Conservation (phyloP, 768 basidiomycete species). For the Butyriboletus loyo region DNA sequence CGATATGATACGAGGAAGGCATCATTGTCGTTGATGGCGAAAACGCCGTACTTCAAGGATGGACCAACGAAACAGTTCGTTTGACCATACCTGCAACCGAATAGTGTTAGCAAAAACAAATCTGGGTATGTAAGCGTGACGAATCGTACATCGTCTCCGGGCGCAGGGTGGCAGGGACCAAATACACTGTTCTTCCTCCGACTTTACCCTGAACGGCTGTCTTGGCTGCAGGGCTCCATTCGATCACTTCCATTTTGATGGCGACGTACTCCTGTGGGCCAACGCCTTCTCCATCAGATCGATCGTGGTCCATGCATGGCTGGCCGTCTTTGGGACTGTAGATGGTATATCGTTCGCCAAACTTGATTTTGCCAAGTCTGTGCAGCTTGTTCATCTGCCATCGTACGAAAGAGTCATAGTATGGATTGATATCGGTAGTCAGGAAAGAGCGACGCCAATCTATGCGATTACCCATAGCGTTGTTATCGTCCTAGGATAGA, state of each 20-base stretch:
- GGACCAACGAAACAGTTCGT: constrained; percentile 97
- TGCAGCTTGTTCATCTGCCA: constrained; percentile 98
- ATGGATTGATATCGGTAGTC: constrained; percentile 94
- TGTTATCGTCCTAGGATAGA: constrained; percentile 59
- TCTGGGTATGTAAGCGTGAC: neutral
- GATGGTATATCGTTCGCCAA: constrained; percentile 96
- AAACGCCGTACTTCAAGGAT: constrained; percentile 87
- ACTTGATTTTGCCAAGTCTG: constrained; percentile 89
- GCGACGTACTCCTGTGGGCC: constrained; percentile 95
- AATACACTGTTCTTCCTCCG: constrained; percentile 76
- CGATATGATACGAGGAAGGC: constrained; percentile 88
- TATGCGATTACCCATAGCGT: constrained; percentile 87
- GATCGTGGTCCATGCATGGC: constrained; percentile 99
- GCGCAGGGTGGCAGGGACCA: constrained; percentile 95
- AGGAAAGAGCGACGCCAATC: constrained; percentile 96
- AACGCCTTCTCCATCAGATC: constrained; percentile 89
- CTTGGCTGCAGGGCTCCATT: constrained; percentile 75
- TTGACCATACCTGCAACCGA: constrained; percentile 79
- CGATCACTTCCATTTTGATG: constrained; percentile 88
- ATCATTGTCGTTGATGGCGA: constrained; percentile 80
- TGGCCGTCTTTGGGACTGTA: constrained; percentile 99
- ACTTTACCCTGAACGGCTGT: constrained; percentile 62
- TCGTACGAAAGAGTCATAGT: constrained; percentile 94
- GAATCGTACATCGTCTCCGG: constrained; percentile 89
- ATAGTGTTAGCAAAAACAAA: neutral